phyloP scores from a whole-genome alignment of 139 green algal genomes.

The Volvox reticuliferus region DNA sequence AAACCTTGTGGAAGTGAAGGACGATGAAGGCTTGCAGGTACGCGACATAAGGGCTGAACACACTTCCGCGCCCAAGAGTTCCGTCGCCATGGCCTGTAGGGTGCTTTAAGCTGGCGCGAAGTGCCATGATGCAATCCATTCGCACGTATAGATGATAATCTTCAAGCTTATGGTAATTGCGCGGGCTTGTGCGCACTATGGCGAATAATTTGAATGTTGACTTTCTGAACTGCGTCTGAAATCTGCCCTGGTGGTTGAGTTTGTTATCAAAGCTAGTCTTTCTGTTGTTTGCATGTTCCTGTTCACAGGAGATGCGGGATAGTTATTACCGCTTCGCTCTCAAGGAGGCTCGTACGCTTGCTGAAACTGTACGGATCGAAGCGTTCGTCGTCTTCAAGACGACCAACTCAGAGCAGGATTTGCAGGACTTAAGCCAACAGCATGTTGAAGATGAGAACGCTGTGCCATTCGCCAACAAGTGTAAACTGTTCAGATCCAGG shows the following conservation, averaged over 20 bases:
- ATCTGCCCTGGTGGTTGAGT: neutral
- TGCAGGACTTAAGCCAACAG: slow-evolving; percentile 1
- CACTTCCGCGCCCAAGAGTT: neutral
- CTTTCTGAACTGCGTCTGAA: neutral
- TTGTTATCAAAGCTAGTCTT: neutral
- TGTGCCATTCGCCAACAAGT: neutral
- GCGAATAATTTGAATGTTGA: neutral
- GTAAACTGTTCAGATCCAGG: neutral
- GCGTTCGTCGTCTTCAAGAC: slow-evolving; percentile 69
- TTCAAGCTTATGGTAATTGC: neutral
- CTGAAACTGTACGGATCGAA: slow-evolving; percentile 78
- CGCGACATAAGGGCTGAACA: too few relatives aligned
- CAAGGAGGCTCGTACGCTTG: slow-evolving; percentile 57
- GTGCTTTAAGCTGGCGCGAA: too few relatives aligned
- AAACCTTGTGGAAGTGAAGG: slow-evolving; percentile 77
- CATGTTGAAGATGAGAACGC: slow-evolving; percentile 12
- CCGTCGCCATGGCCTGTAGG: neutral
- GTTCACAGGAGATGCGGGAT: slow-evolving; percentile 74
- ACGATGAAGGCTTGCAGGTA: slow-evolving; percentile 83
- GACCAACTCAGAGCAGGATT: slow-evolving; percentile 35
- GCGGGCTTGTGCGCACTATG: neutral
- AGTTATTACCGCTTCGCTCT: slow-evolving; percentile 78
- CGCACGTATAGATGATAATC: neutral
- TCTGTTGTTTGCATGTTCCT: neutral
- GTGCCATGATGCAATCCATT: neutral